Evolutionary conservation across 192 early-diverging fungal species (phyloP).

Genomic region (Dissophora globulifera): DNA sequence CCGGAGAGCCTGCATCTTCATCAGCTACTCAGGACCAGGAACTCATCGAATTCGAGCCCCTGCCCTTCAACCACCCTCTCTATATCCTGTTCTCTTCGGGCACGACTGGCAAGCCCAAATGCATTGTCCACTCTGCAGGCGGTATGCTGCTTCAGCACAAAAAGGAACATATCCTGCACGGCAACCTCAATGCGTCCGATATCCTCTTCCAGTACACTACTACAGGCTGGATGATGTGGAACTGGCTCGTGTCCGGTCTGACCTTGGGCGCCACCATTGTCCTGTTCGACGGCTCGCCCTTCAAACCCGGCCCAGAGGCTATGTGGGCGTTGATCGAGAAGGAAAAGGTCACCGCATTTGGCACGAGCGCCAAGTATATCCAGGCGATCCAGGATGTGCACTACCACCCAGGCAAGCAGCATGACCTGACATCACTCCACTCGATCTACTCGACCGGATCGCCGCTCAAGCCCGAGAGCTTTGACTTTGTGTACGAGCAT

Average conservation of each 20-base stretch:
- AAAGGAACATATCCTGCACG: slow-evolving; percentile 94
- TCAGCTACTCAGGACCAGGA: slow-evolving; percentile 56
- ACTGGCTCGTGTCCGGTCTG: slow-evolving; percentile 93
- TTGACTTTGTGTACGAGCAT: slow-evolving; percentile 88
- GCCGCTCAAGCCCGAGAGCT: slow-evolving; percentile 91
- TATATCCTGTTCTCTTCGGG: slow-evolving; percentile 95
- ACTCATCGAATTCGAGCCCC: slow-evolving; percentile 78
- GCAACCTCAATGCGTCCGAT: slow-evolving; percentile 77
- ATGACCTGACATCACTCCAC: slow-evolving; percentile 72
- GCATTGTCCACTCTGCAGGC: slow-evolving; percentile 93
- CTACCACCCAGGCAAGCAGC: slow-evolving; percentile 70
- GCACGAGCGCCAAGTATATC: slow-evolving; percentile 96
- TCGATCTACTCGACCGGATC: slow-evolving; percentile 95
- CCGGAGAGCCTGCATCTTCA: slow-evolving; percentile 18
- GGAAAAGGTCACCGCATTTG: slow-evolving; percentile 89
- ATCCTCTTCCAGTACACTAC: slow-evolving; percentile 92
- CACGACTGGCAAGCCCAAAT: slow-evolving; percentile 96
- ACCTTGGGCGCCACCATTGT: slow-evolving; percentile 82
- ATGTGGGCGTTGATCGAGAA: slow-evolving; percentile 86
- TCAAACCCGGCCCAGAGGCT: slow-evolving; percentile 79
- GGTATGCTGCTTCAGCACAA: slow-evolving; percentile 92
- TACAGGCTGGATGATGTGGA: slow-evolving; percentile 99
- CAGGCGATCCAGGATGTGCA: slow-evolving; percentile 84
- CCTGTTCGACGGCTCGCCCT: slow-evolving; percentile 93
- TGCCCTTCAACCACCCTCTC: slow-evolving; percentile 92